Percentiles rank a stretch among this genome's conserved stretches.
phyloP scores from a whole-genome alignment of 2,329 filamentous ascomycete genomes.

The Trichoderma guizhouense region DNA sequence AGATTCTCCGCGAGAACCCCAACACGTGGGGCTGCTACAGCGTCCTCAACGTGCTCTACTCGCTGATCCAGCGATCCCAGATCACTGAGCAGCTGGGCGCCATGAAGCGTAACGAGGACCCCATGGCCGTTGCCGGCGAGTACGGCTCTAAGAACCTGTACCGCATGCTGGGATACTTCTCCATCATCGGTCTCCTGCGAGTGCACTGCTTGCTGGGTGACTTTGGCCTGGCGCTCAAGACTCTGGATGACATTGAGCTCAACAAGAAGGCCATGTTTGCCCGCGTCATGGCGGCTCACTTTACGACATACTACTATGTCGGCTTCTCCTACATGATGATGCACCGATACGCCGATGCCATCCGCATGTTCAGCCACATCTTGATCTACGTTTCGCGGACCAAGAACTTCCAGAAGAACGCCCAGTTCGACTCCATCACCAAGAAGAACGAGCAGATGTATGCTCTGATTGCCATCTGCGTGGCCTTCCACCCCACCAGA shows the following conservation, averaged over 20 bases:
- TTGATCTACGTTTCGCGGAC: constrained; percentile 97
- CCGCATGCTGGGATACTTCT: constrained; percentile 98
- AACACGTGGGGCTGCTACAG: constrained; percentile 99
- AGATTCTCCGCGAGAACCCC: constrained; percentile 89
- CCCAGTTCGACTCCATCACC: constrained; percentile 95
- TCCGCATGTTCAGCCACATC: constrained; percentile 99
- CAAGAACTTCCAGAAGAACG: constrained; percentile 99
- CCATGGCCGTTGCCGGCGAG: constrained; percentile 82
- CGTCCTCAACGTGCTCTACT: constrained; percentile 98
- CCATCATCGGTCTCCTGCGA: constrained; percentile 92
- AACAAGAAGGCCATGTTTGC: constrained; percentile 99
- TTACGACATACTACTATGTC: constrained; percentile 99
- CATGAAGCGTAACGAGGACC: constrained; percentile 91
- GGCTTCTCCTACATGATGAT: constrained; percentile 99
- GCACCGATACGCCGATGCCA: constrained; percentile 97
- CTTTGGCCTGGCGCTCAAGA: constrained; percentile 97
- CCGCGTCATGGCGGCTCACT: constrained; percentile 98
- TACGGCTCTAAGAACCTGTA: constrained; percentile 94
- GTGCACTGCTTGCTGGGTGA: constrained; percentile 96
- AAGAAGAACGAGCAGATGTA: constrained; percentile 99
- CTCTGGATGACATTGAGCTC: constrained; percentile 97
- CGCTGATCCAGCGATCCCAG: constrained; percentile 95
- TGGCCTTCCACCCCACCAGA: constrained; percentile 94
- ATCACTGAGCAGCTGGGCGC: constrained; percentile 96
- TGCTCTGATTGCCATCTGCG: constrained; percentile 96